A percentile compares a stretch with the other conserved stretches of the same genome.
phyloP scores from a whole-genome alignment of 2,329 filamentous ascomycete genomes.

The Pseudopyricularia javanii region DNA sequence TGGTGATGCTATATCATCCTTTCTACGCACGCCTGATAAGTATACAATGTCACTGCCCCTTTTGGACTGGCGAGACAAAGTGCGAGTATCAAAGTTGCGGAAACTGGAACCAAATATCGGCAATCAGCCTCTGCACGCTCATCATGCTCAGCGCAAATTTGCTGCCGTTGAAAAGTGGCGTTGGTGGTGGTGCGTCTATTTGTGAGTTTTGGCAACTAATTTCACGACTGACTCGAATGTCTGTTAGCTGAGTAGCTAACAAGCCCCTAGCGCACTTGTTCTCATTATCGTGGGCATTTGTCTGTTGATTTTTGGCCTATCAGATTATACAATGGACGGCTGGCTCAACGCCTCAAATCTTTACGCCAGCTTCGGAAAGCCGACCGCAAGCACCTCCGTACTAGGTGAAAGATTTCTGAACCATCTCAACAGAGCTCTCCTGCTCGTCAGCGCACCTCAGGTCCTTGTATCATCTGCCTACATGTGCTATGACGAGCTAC shows the following conservation, averaged over 20 bases:
- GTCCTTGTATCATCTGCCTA: conserved; percentile 32
- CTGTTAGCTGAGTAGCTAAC: too few species aligned
- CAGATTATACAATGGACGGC: too few species aligned
- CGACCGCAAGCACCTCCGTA: neutral
- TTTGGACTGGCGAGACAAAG: neutral
- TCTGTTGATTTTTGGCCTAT: too few species aligned
- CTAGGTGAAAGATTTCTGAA: neutral
- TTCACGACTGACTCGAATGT: too few species aligned
- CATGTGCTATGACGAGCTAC: conserved; percentile 27
- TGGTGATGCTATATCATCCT: neutral
- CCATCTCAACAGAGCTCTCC: conserved; percentile 14
- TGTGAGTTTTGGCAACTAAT: neutral
- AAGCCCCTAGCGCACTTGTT: too few species aligned
- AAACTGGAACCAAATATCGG: neutral
- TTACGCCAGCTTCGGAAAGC: neutral
- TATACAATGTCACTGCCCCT: neutral
- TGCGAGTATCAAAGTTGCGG: neutral
- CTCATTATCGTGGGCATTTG: too few species aligned
- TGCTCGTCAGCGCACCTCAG: conserved; percentile 34
- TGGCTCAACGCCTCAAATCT: too few species aligned
- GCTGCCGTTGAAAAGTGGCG: neutral
- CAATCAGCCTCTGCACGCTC: neutral
- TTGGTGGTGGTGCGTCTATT: neutral
- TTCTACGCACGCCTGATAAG: neutral
- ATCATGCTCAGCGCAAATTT: neutral